Evolutionary conservation across 345 rosid species (phyloP).

Genomic region (rapeseed (Brassica napus)): DNA sequence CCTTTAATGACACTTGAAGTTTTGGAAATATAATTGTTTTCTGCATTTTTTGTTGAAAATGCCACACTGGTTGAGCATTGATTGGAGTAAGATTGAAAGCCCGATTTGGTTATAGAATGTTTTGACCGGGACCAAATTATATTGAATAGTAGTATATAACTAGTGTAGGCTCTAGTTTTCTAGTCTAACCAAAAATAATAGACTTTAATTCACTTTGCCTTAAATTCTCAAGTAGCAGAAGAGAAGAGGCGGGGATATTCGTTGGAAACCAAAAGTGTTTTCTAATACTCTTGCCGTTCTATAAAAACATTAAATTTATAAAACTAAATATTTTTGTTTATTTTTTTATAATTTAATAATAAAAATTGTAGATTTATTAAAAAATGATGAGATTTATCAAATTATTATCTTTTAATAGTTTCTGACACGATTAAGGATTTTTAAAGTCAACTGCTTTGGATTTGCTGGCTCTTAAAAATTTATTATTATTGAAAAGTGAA

Average conservation of each 20-base stretch:
- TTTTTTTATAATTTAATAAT: too few species aligned
- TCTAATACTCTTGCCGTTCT: not conserved
- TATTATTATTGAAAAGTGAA: not conserved
- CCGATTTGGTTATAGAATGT: not conserved
- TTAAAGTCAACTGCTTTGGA: constrained; percentile 32
- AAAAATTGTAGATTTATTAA: not conserved
- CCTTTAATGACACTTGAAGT: not conserved
- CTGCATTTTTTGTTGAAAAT: not conserved
- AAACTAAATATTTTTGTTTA: not conserved
- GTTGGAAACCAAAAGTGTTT: not conserved
- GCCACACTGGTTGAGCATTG: not conserved
- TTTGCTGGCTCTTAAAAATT: not conserved
- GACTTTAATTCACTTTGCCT: too few species aligned
- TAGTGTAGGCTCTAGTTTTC: not conserved
- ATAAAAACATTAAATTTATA: too few species aligned
- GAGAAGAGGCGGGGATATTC: constrained; percentile 9
- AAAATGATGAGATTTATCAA: not conserved
- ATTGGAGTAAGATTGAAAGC: not conserved
- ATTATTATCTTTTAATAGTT: not conserved
- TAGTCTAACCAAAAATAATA: not conserved
- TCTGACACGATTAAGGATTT: constrained; percentile 28
- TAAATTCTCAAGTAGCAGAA: not conserved
- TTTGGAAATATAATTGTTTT: constrained; percentile 1
- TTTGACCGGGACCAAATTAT: not conserved
- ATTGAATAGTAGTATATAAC: not conserved